Conservation (phyloP, 176 grass and related monocot genomes). For the Triticum timopheevii region DNA sequence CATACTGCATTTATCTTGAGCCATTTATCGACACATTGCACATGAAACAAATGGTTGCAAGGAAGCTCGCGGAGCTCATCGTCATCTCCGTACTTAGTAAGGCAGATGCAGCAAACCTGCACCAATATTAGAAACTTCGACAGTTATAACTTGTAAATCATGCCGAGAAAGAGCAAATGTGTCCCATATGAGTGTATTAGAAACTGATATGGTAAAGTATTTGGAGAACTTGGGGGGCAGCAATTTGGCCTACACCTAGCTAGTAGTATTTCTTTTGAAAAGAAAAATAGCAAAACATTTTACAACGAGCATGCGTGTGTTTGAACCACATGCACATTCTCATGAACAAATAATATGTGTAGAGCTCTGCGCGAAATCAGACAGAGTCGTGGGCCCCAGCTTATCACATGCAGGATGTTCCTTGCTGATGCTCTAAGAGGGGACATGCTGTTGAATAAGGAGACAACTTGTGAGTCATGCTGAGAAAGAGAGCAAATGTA, state of each 20-base stretch:
- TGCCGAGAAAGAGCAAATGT: constrained; percentile 5
- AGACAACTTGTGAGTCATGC: background rate
- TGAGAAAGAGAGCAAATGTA: background rate
- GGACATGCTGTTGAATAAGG: background rate
- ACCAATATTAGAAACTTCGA: constrained; percentile 11
- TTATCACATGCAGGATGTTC: background rate
- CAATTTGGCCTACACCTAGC: background rate
- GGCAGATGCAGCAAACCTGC: constrained; percentile 96
- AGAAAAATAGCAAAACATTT: background rate
- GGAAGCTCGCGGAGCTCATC: constrained; percentile 88
- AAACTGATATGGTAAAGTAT: background rate
- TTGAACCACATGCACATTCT: background rate
- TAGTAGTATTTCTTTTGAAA: background rate
- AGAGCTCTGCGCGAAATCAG: background rate
- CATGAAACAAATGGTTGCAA: constrained; percentile 86
- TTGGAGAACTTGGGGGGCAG: background rate
- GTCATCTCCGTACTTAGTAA: constrained; percentile 79
- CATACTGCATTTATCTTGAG: constrained; percentile 97
- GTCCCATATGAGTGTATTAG: background rate
- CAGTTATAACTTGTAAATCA: background rate
- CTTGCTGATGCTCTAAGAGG: background rate
- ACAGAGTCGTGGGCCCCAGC: background rate
- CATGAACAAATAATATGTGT: background rate
- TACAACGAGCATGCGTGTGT: background rate
- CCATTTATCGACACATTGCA: constrained; percentile 96